These are phyloP conservation scores for Tilletia caries DNA, from an alignment of 1,284 basidiomycete genomes.

Conservation along the genomic window DNA sequence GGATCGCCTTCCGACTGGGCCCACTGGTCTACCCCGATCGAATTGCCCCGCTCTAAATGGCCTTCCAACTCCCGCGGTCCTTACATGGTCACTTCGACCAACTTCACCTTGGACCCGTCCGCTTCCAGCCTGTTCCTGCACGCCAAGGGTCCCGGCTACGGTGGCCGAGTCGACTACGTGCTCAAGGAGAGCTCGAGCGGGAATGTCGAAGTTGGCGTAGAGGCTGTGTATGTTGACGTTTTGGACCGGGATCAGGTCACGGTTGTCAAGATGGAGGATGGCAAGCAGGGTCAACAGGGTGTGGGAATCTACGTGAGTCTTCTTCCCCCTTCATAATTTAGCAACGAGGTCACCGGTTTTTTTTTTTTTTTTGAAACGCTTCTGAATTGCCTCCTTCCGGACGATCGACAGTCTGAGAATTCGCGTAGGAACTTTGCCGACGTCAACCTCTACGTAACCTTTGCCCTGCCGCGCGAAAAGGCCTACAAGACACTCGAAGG, in stretches of 20 bases:
- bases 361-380: neutral
- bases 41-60: neutral
- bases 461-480: neutral
- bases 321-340: neutral
- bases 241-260: neutral
- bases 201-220: slow-evolving; percentile 3
- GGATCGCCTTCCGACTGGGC: slow-evolving; percentile 9
- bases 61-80: neutral
- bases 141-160: neutral
- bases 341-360: too few relatives aligned
- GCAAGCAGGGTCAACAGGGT: neutral
- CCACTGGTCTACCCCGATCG: neutral
- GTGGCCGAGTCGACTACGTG: neutral
- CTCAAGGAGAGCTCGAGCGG: neutral
- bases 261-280: slow-evolving; percentile 7
- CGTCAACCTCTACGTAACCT: neutral
- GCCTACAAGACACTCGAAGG: neutral
- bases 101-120: slow-evolving; percentile 6
- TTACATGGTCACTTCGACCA: neutral
- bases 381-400: neutral
- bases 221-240: neutral
- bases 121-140: neutral
- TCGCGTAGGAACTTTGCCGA: neutral
- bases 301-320: slow-evolving; percentile 9
- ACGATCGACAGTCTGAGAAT: neutral